phyloP scores from a whole-genome alignment of 2,329 filamentous ascomycete species.

The Microdochium bolleyi region DNA sequence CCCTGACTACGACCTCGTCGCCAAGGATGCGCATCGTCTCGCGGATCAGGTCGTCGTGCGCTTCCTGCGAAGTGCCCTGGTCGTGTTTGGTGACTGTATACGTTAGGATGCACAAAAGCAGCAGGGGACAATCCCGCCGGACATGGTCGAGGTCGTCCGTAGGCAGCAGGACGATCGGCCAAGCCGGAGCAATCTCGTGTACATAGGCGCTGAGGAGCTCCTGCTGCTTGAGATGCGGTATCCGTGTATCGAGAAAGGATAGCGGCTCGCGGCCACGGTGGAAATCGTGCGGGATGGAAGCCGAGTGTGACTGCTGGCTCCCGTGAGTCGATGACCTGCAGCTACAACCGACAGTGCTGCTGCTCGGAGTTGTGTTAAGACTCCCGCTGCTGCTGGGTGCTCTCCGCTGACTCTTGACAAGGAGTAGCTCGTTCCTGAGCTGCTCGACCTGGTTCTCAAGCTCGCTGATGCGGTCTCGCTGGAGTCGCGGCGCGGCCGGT shows the following conservation, averaged over 20 bases:
- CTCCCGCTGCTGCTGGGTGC: background rate
- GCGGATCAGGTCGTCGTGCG: constrained; percentile 53
- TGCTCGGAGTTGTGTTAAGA: background rate
- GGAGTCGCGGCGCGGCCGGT: constrained; percentile 68
- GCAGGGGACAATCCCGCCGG: constrained; percentile 48
- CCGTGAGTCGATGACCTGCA: background rate
- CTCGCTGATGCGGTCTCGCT: constrained; percentile 7
- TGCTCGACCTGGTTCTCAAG: constrained; percentile 7
- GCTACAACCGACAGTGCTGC: background rate
- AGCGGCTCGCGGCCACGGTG: background rate
- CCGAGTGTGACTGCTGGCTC: background rate
- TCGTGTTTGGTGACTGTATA: constrained; percentile 32
- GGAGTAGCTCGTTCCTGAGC: constrained; percentile 1
- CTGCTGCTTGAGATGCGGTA: constrained; percentile 4
- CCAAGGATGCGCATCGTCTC: constrained; percentile 68
- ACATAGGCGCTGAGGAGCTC: constrained; percentile 51
- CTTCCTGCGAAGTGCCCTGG: constrained; percentile 44
- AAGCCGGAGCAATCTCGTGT: constrained; percentile 50
- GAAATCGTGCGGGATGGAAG: background rate
- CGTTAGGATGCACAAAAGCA: constrained; percentile 66
- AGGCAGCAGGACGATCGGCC: constrained; percentile 57
- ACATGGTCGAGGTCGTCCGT: constrained; percentile 44
- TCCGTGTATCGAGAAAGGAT: constrained; percentile 2
- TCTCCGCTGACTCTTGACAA: background rate
- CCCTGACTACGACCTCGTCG: constrained; percentile 64